A percentile compares a stretch with the other conserved stretches of the same genome.
phyloP scores from a whole-genome alignment of 306 rosid genomes.

The Castanopsis chinensis region DNA sequence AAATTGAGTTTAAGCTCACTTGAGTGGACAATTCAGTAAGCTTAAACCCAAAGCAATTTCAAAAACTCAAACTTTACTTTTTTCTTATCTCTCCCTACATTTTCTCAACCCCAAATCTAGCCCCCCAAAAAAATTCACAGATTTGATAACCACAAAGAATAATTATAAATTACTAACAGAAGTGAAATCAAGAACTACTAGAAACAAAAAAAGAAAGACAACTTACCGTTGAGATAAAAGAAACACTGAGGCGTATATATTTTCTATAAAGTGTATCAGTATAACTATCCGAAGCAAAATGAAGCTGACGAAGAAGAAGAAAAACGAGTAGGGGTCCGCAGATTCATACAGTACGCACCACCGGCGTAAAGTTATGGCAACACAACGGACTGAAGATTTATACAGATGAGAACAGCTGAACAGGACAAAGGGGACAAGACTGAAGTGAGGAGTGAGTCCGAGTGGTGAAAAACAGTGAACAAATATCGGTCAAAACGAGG shows the following conservation, averaged over 20 bases:
- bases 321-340: not conserved
- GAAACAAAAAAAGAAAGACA: not conserved
- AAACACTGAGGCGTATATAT: not conserved
- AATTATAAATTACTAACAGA: not conserved
- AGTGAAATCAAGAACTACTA: not conserved
- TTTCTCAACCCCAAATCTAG: slow-evolving; percentile 11
- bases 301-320: slow-evolving; percentile 24
- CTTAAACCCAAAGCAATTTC: not conserved
- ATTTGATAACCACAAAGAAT: not conserved
- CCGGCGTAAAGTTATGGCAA: slow-evolving; percentile 17
- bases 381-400: not conserved
- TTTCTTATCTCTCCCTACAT: not conserved
- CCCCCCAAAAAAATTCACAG: not conserved
- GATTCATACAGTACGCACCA: slow-evolving; percentile 4
- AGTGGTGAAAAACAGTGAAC: not conserved
- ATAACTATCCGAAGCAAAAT: slow-evolving; percentile 22
- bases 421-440: slow-evolving; percentile 17
- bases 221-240: slow-evolving; percentile 17
- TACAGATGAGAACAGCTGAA: not conserved
- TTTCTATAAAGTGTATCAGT: not conserved
- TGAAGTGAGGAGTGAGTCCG: no score
- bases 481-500: slow-evolving; percentile 44
- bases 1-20: not conserved
- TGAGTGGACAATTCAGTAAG: not conserved
- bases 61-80: not conserved